These are phyloP conservation scores for Alnus rubra DNA, from an alignment of 306 rosid species.

Conservation along the genomic window DNA sequence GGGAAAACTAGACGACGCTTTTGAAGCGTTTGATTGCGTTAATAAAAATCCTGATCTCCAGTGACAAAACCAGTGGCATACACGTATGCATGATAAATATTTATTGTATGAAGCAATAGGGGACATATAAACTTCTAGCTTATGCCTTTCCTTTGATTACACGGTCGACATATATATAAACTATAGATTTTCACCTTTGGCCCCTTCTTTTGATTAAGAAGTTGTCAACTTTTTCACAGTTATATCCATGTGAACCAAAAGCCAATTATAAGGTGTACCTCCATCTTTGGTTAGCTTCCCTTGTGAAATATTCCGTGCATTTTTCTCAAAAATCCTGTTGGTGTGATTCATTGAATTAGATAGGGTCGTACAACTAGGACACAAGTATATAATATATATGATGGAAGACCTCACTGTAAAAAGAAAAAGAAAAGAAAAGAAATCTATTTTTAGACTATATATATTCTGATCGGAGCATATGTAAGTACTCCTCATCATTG, in stretches of 20 bases:
- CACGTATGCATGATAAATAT: neutral
- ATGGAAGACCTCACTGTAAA: no score
- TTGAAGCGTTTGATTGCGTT: neutral
- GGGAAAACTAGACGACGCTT: neutral
- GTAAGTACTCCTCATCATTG: no score
- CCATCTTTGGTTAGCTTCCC: neutral
- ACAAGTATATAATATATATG: no score
- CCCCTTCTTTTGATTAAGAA: neutral
- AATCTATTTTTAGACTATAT: no score
- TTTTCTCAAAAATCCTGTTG: no score
- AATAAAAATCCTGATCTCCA: no score
- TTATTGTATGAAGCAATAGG: no score
- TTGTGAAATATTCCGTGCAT: no score
- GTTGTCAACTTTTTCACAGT: neutral
- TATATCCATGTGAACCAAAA: neutral
- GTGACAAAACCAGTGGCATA: neutral
- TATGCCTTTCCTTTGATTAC: neutral
- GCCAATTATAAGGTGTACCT: neutral
- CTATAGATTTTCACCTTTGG: neutral
- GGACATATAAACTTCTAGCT: neutral
- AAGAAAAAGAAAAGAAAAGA: no score
- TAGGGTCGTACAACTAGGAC: no score
- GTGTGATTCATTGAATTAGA: neutral
- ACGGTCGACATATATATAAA: neutral
- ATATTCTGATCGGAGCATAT: no score